Evolutionary conservation across 2,329 filamentous ascomycete species (phyloP), one percentile per base, ranked within the genome.

Genomic region (Epichloe uncinata): DNA sequence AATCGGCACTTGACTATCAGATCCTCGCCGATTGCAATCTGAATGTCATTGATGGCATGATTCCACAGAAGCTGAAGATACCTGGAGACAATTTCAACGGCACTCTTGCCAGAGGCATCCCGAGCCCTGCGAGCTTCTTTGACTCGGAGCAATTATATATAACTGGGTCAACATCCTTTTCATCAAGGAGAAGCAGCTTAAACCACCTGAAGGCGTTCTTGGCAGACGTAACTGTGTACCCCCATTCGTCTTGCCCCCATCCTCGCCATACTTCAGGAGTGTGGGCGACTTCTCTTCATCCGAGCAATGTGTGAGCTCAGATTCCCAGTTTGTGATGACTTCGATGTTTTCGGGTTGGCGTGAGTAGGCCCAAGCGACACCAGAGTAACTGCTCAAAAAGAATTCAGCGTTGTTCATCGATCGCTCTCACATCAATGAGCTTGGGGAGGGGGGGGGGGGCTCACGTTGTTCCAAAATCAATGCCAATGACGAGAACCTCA

Each of bases 381-480:
- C 70, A 0, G 70, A 72, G 46, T 59, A 67, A 0, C 67, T 69
- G 30, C 3, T 26, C 22, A 33, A 7, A 0, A 8, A 4, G 2
- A 1, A 30, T 11, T 30, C 1, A 30, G 26, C 26, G 8, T 30
- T 30, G 26, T 30, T 30, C 3, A 30, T 30, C 8, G 8, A 30
- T 30, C 9, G 9, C 26, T 30, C 26, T 9, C 26, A 3, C 26
- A 9, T 30, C 1, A 1, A 30, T 30, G 26, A 2, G 3, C 8
- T 26, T 7, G 22, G 22, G 20, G 20, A 5, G 2, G 26, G 26
- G 1, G 5, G 5, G 5, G 26, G 26, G 8, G 8, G 8, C 65
- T 51, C 52, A 72, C 58, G 71, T 74, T 0, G 72, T 74, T 0
- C 71, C 71, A 43, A 74, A 73, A 38, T 74, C 72, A 6, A 75